Evolutionary conservation across 1,139 yeast genomes (phyloP), one percentile per base, ranked within the genome.

Genomic region (Spathaspora sp.): DNA sequence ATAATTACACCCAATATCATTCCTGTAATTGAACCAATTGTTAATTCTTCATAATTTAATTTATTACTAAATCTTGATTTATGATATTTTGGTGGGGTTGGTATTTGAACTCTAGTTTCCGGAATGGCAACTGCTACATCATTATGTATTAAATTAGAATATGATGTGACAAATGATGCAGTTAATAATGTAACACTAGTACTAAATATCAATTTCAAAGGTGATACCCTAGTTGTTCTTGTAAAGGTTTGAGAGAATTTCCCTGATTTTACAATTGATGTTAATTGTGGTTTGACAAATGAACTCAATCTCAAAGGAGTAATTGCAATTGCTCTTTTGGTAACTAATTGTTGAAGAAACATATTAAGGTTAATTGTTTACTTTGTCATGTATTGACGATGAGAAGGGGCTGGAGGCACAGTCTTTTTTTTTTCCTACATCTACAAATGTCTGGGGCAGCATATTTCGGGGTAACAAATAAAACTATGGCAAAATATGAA

Each of bases 11-110:
- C 93, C 44, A 80, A 56, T 42, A 81, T 71, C 47, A 84, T 66
- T 0, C 93, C 93, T 6, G 82, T 70, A 54, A 85, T 72, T 3
- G 88, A 82, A 4, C 93, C 93, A 49, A 84, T 65, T 13, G 89
- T 77, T 56, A 86, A 68, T 58, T 86, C 88, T 56, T 80, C 79
- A 59, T 86, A 86, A 60, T 82, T 77, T 49, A 82, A 61, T 47
- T 61, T 67, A 0, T 76, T 72, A 42, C 68, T 63, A 53, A 74
- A 69, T 37, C 70, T 45, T 3, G 58, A 49, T 31, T 51, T 48
- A 13, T 43, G 38, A 20, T 43, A 43, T n/a, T 37, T 20, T 20
- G 26, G 5, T 8, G 24, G 40, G 7, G 36, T 25, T 9, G 39
- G 23, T 31, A 36, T 13, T 38, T 26, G 17, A 25, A 37, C 26